Conservation (phyloP, 176 grass and related monocot genomes). For the Aegilops tauschii region DNA sequence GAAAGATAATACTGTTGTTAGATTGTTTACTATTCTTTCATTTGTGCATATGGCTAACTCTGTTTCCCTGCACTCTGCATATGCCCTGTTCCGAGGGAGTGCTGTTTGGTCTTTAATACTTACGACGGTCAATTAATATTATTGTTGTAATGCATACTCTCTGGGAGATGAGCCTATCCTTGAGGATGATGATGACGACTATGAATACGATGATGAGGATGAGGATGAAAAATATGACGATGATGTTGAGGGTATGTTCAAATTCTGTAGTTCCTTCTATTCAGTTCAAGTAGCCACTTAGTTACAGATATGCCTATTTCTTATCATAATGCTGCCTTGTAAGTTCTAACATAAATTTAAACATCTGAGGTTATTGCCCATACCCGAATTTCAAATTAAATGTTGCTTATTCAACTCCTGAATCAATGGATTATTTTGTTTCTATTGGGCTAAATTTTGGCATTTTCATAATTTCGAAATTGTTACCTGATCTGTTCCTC, state of each 20-base stretch:
- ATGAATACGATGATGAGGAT: constrained; percentile 16
- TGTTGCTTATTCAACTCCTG: neutral
- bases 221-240: constrained; percentile 32
- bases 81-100: neutral
- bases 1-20: neutral
- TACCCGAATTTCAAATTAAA: neutral
- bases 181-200: constrained; percentile 34
- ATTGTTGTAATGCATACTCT: neutral
- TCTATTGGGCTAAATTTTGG: neutral
- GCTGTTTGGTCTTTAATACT: neutral
- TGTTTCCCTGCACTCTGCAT: neutral
- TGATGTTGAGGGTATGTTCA: constrained; percentile 31
- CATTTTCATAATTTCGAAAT: neutral
- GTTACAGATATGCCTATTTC: neutral
- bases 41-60: neutral
- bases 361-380: neutral
- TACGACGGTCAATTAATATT: neutral
- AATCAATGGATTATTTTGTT: neutral
- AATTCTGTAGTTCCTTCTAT: neutral
- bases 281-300: neutral
- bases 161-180: constrained; percentile 38
- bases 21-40: neutral
- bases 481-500: neutral
- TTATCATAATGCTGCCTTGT: neutral
- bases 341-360: neutral